phyloP scores from a whole-genome alignment of 768 basidiomycete species.

The Lactifluus rugatus region DNA sequence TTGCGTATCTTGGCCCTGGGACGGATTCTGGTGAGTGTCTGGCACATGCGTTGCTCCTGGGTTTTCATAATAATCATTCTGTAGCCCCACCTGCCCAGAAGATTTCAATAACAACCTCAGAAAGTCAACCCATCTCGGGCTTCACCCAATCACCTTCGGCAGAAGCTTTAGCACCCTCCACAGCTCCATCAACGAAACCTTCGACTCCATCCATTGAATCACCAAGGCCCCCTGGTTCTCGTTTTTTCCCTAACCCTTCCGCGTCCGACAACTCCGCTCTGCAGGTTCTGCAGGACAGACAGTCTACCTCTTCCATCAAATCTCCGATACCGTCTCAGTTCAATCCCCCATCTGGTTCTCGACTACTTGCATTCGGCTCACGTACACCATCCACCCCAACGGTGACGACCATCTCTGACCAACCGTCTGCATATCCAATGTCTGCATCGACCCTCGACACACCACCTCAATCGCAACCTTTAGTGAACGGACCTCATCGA shows the following conservation, averaged over 20 bases:
- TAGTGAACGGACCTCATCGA: slow-evolving; percentile 1
- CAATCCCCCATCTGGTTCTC: slow-evolving; percentile 33
- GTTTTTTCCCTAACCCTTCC: slow-evolving; percentile 29
- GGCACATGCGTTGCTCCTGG: background rate
- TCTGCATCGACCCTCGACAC: slow-evolving; percentile 17
- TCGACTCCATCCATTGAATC: slow-evolving; percentile 16
- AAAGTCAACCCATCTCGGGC: background rate
- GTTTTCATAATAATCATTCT: background rate
- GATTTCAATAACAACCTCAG: background rate
- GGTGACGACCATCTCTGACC: slow-evolving; percentile 6
- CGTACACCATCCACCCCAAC: slow-evolving; percentile 22
- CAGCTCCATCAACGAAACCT: slow-evolving; percentile 14
- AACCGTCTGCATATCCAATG: slow-evolving; percentile 16
- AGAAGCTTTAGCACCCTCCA: background rate
- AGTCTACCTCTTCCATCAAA: slow-evolving; percentile 12
- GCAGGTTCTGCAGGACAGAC: slow-evolving; percentile 9
- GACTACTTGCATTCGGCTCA: slow-evolving; percentile 34
- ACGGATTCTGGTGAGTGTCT: slow-evolving; percentile 13
- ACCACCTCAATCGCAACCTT: slow-evolving; percentile 19
- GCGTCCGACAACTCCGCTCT: slow-evolving; percentile 5
- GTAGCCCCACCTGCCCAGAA: slow-evolving; percentile 3
- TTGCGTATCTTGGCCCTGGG: slow-evolving; percentile 9
- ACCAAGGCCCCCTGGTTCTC: slow-evolving; percentile 26
- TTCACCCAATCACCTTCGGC: background rate
- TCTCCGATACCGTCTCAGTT: slow-evolving; percentile 28